A percentile compares a stretch with the other conserved stretches of the same genome.
Evolutionary conservation across 805 yeast species (phyloP).

Genomic region (Spathaspora hagerdaliae): DNA sequence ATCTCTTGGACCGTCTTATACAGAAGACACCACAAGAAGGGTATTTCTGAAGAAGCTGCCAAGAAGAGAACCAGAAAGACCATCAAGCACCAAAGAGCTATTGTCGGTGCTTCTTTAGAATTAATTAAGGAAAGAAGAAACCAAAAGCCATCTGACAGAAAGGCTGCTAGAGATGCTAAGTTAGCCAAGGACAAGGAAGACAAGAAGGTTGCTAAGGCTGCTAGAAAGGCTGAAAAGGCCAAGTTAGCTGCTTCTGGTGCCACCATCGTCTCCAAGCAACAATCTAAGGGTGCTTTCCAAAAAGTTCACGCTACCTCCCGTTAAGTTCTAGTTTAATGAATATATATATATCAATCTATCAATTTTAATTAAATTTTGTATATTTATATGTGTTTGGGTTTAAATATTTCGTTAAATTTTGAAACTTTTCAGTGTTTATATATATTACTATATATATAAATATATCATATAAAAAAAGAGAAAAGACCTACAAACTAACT

Average conservation of each 20-base stretch:
- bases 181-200: slow-evolving; percentile 77
- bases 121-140: slow-evolving; percentile 97
- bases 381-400: slow-evolving; percentile 7
- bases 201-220: slow-evolving; percentile 88
- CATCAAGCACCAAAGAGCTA: slow-evolving; percentile 98
- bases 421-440: slow-evolving; percentile 3
- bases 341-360: neutral
- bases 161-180: slow-evolving; percentile 94
- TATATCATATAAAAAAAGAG: neutral
- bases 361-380: slow-evolving; percentile 3
- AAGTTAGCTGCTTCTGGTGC: slow-evolving; percentile 74
- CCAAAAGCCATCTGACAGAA: slow-evolving; percentile 94
- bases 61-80: slow-evolving; percentile 97
- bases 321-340: slow-evolving; percentile 40
- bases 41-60: slow-evolving; percentile 96
- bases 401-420: neutral
- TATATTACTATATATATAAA: slow-evolving; percentile 4
- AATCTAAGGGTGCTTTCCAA: slow-evolving; percentile 97
- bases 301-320: slow-evolving; percentile 96
- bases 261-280: slow-evolving; percentile 77
- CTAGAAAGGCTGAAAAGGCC: slow-evolving; percentile 93
- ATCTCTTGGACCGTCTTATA: slow-evolving; percentile 98
- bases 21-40: slow-evolving; percentile 99
- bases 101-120: slow-evolving; percentile 99
- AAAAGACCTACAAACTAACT: neutral